phyloP scores from a whole-genome alignment of 441 rosid genomes.

The Erodium trifolium region DNA sequence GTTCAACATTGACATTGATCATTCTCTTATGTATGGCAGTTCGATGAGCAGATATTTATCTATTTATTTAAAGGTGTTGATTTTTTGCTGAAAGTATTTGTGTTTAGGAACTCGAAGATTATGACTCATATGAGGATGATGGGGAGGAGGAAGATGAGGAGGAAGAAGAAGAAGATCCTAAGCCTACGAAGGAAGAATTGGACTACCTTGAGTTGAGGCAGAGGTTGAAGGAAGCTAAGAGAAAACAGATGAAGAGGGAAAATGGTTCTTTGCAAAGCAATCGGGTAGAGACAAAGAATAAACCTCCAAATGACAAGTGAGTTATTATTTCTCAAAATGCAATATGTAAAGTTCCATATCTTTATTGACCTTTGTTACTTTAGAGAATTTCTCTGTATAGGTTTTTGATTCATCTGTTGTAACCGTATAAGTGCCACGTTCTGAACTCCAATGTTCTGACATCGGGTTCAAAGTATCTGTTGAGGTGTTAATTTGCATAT shows the following conservation, averaged over 20 bases:
- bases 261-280: slow-evolving; percentile 29
- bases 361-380: not conserved
- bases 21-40: not conserved
- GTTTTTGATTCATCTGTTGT: not conserved
- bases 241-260: slow-evolving; percentile 44
- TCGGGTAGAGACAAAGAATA: slow-evolving; percentile 13
- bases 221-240: slow-evolving; percentile 50
- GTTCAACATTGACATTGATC: slow-evolving; percentile 4
- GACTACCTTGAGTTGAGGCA: slow-evolving; percentile 65
- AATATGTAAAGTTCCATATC: not conserved
- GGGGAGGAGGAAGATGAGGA: slow-evolving; percentile 25
- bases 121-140: slow-evolving; percentile 64
- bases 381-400: not conserved
- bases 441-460: no score
- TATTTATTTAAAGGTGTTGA: not conserved
- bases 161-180: slow-evolving; percentile 36
- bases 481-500: not conserved
- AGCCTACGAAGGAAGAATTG: slow-evolving; percentile 55
- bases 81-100: not conserved
- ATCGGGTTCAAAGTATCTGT: not conserved
- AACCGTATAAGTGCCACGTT: no score
- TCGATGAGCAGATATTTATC: not conserved
- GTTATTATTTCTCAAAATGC: slow-evolving; percentile 17
- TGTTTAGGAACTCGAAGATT: slow-evolving; percentile 56
- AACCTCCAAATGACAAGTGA: slow-evolving; percentile 52